Evolutionary conservation across 2,329 filamentous ascomycete genomes (phyloP).

Genomic region (Lasiodiplodia gonubiensis): DNA sequence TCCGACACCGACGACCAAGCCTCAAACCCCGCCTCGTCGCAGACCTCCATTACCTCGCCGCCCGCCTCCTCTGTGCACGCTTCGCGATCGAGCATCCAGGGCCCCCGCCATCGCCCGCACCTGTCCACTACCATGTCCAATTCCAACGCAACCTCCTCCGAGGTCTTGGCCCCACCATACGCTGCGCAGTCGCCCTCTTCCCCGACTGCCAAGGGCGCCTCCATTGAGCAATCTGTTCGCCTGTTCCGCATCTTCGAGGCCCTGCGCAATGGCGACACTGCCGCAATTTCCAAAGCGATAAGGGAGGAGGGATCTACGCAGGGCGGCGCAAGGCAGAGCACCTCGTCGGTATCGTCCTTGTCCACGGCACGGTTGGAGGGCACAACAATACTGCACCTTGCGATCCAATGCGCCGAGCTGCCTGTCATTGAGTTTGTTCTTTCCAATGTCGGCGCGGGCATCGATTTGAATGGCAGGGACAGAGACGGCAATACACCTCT

Average conservation of each 20-base stretch:
- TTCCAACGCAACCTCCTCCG: slow-evolving; percentile 24
- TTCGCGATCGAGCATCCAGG: slow-evolving; percentile 36
- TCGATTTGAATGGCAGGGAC: slow-evolving; percentile 89
- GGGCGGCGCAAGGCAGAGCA: slow-evolving; percentile 55
- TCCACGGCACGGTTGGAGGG: slow-evolving; percentile 64
- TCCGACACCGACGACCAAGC: slow-evolving; percentile 36
- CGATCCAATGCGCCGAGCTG: slow-evolving; percentile 92
- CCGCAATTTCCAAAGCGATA: slow-evolving; percentile 85
- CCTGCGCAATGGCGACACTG: slow-evolving; percentile 86
- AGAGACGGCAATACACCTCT: slow-evolving; percentile 93
- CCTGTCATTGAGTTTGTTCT: slow-evolving; percentile 95
- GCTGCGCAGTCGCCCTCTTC: slow-evolving; percentile 38
- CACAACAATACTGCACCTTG: slow-evolving; percentile 88
- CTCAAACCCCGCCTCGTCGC: slow-evolving; percentile 36
- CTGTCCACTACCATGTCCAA: slow-evolving; percentile 38
- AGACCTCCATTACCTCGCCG: slow-evolving; percentile 38
- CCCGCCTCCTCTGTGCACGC: slow-evolving; percentile 36
- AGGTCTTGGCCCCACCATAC: slow-evolving; percentile 34
- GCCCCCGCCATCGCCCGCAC: slow-evolving; percentile 30
- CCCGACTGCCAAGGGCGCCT: slow-evolving; percentile 46
- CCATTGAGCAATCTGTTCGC: slow-evolving; percentile 88
- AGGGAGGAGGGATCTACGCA: slow-evolving; percentile 61
- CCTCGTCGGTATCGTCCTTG: slow-evolving; percentile 54
- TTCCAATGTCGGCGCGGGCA: slow-evolving; percentile 63
- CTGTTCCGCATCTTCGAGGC: slow-evolving; percentile 96